Conservation (phyloP, 441 rosid genomes). For the Capsella rubella region DNA sequence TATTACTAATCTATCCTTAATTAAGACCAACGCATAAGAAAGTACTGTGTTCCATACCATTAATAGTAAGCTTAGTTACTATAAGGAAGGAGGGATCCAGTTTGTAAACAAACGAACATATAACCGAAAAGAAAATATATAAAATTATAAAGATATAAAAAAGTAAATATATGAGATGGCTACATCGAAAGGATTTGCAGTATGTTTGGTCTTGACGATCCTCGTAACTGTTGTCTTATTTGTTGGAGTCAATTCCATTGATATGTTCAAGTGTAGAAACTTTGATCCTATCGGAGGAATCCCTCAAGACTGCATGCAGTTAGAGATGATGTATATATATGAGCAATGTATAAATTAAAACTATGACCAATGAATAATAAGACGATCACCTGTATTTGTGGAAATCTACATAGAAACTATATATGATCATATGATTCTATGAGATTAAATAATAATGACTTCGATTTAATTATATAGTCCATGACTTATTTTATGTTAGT, state of each 20-base stretch:
- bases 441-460: too few species aligned
- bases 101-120: background rate
- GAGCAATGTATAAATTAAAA: too few species aligned
- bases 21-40: too few species aligned
- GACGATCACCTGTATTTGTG: too few species aligned
- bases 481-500: too few species aligned
- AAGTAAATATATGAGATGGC: background rate
- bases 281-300: background rate
- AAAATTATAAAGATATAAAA: background rate
- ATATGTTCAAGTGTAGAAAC: background rate
- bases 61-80: background rate
- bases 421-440: too few species aligned
- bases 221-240: background rate
- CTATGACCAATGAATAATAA: too few species aligned
- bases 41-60: too few species aligned
- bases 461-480: too few species aligned
- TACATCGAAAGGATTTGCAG: background rate
- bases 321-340: background rate
- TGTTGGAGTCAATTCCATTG: background rate
- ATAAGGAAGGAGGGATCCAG: background rate
- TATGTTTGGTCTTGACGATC: background rate
- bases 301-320: background rate
- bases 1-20: too few species aligned
- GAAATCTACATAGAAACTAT: too few species aligned
- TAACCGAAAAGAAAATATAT: background rate